phyloP scores from a whole-genome alignment of 2,329 filamentous ascomycete genomes.

The Aspergillus thermomutatus region DNA sequence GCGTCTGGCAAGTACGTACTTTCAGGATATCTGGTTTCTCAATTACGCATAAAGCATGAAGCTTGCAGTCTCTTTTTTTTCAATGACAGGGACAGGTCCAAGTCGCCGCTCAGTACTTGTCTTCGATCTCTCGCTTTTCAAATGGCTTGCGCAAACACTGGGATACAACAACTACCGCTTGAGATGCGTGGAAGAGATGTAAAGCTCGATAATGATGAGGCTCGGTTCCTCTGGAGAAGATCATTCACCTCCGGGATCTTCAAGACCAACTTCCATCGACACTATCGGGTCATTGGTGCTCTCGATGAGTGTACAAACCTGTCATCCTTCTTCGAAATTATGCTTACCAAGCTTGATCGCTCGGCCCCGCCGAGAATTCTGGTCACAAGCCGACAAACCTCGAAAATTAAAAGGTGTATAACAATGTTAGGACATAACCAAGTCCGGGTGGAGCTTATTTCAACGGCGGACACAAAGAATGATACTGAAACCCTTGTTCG shows the following conservation, averaged over 20 bases:
- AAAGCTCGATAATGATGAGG: background rate
- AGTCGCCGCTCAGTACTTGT: constrained; percentile 20
- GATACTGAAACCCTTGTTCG: background rate
- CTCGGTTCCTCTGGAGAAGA: background rate
- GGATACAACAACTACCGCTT: background rate
- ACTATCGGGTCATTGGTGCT: background rate
- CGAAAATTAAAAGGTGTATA: background rate
- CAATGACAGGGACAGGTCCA: constrained; percentile 25
- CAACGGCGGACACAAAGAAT: background rate
- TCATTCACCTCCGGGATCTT: background rate
- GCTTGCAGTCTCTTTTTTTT: constrained; percentile 36
- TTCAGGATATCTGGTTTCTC: constrained; percentile 23
- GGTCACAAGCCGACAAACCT: background rate
- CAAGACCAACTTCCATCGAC: background rate
- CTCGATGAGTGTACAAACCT: background rate
- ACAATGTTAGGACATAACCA: background rate
- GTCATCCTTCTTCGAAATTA: background rate
- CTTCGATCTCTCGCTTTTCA: constrained; percentile 34
- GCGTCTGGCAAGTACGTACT: constrained; percentile 34
- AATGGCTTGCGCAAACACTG: constrained; percentile 21
- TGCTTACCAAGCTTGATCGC: background rate
- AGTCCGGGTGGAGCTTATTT: background rate
- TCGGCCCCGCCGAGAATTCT: background rate
- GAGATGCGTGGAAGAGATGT: background rate
- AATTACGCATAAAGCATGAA: constrained; percentile 11